Conservation (phyloP, 2,329 filamentous ascomycete genomes). For the Colletotrichum graminicola region DNA sequence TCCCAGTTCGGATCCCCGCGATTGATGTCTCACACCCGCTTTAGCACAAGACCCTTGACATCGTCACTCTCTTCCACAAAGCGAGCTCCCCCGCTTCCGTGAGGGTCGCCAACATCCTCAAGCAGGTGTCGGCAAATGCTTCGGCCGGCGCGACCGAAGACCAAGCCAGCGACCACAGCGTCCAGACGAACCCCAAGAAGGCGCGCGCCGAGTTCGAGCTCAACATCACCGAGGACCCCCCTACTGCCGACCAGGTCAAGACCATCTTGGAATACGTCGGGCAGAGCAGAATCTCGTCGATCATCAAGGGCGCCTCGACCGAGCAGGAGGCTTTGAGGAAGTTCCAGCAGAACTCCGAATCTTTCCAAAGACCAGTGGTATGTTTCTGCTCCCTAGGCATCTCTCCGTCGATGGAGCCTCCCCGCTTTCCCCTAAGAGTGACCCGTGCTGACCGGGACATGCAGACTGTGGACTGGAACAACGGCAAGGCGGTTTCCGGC, state of each 20-base stretch:
- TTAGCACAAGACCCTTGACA: conserved; percentile 85
- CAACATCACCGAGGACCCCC: conserved; percentile 82
- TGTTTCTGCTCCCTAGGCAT: conserved; percentile 50
- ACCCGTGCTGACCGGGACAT: conserved; percentile 17
- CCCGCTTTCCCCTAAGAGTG: not conserved
- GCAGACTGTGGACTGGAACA: conserved; percentile 89
- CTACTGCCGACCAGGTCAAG: conserved; percentile 85
- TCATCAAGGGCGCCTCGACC: conserved; percentile 81
- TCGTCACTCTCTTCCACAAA: conserved; percentile 96
- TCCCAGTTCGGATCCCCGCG: not conserved
- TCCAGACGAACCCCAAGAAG: conserved; percentile 64
- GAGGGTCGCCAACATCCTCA: conserved; percentile 80
- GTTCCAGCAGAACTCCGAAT: conserved; percentile 76
- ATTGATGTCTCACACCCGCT: conserved; percentile 41
- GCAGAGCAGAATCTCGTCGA: conserved; percentile 64
- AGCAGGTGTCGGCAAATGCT: conserved; percentile 81
- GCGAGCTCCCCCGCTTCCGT: conserved; percentile 78
- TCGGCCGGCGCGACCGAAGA: conserved; percentile 77
- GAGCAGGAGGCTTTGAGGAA: conserved; percentile 83
- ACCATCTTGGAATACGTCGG: conserved; percentile 89
- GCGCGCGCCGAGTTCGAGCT: conserved; percentile 83
- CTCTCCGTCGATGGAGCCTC: not conserved
- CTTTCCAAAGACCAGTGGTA: conserved; percentile 83
- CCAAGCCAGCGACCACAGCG: conserved; percentile 75
- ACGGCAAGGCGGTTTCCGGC: conserved; percentile 82